These are phyloP conservation scores for Globisporangium parvum DNA, from an alignment of 352 stramenopile genomes.

Conservation along the genomic window DNA sequence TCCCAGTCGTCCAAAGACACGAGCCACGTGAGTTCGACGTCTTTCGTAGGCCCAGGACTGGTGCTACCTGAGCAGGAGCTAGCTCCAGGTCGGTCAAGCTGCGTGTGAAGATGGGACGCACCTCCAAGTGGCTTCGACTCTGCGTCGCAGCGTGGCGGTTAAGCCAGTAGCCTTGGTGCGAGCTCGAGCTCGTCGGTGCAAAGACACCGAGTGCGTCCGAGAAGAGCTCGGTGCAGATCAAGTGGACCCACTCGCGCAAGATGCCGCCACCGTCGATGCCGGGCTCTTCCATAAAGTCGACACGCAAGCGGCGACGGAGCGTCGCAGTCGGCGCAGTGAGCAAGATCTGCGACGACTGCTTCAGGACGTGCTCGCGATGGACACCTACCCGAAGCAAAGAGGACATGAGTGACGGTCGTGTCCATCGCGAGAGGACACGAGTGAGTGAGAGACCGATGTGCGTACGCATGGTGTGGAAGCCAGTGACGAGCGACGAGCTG, in stretches of 20 bases:
- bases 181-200: conserved; percentile 27
- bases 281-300: conserved; percentile 83
- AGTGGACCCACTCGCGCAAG: conserved; percentile 70
- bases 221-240: conserved; percentile 69
- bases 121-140: conserved; percentile 32
- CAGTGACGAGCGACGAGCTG: conserved; percentile 41
- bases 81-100: neutral
- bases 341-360: conserved; percentile 63
- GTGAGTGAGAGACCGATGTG: neutral
- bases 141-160: conserved; percentile 23
- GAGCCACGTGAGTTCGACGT: neutral
- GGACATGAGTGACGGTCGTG: neutral
- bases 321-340: conserved; percentile 35
- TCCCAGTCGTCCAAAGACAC: no score
- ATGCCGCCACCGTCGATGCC: conserved; percentile 73
- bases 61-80: neutral
- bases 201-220: conserved; percentile 45
- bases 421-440: neutral
- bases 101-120: conserved; percentile 7
- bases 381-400: conserved; percentile 34
- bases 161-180: conserved; percentile 64
- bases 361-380: conserved; percentile 56
- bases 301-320: conserved; percentile 64
- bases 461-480: conserved; percentile 66
- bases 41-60: neutral